These are phyloP conservation scores for Beauveria sp. DNA, from an alignment of 2,329 filamentous ascomycete species.

Conservation along the genomic window DNA sequence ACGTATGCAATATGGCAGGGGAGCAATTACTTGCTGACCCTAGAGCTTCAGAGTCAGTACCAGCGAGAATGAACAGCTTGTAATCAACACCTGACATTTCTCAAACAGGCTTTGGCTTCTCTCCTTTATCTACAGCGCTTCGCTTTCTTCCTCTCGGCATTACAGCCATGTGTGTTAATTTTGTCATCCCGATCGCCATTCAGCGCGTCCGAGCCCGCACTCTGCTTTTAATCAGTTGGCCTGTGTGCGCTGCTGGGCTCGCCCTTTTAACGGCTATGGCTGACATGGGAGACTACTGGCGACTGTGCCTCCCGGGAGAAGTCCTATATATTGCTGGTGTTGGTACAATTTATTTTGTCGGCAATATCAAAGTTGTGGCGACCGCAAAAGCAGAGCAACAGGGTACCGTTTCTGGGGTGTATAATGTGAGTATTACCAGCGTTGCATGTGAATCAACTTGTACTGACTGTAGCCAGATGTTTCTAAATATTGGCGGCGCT, in stretches of 20 bases:
- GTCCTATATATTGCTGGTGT: conserved; percentile 12
- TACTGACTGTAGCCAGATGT: conserved; percentile 6
- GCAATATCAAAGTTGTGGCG: conserved; percentile 12
- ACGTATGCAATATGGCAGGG: conserved; percentile 13
- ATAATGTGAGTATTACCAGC: conserved; percentile 4
- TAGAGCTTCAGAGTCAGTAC: conserved; percentile 11
- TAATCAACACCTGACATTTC: neutral
- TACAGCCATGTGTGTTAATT: conserved; percentile 12
- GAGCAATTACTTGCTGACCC: conserved; percentile 11
- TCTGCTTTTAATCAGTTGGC: conserved; percentile 10
- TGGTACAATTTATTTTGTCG: conserved; percentile 12
- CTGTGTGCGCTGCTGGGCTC: conserved; percentile 4
- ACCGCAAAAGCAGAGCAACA: conserved; percentile 8
- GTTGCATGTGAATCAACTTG: neutral
- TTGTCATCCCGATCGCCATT: conserved; percentile 6
- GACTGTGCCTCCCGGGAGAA: conserved; percentile 11
- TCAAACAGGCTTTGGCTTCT: conserved; percentile 11
- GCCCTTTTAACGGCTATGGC: conserved; percentile 9
- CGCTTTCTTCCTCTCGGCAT: conserved; percentile 13
- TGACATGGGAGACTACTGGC: conserved; percentile 8
- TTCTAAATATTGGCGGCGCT: conserved; percentile 12
- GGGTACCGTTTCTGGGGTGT: conserved; percentile 12
- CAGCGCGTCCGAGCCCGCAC: conserved; percentile 2
- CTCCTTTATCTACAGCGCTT: conserved; percentile 11
- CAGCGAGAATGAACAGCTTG: neutral